Evolutionary conservation across 306 rosid species (phyloP).

Genomic region (Gastrolobium villosum): DNA sequence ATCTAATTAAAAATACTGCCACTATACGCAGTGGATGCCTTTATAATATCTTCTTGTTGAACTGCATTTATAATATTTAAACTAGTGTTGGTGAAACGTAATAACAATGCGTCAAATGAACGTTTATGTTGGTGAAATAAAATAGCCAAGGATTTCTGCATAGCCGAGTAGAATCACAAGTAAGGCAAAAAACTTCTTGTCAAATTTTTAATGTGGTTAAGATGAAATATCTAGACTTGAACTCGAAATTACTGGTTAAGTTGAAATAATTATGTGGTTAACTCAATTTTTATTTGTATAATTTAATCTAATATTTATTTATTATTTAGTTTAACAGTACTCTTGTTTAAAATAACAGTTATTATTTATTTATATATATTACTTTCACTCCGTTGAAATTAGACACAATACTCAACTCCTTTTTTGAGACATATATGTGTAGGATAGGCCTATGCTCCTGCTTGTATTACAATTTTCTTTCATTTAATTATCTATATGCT

Average conservation of each 20-base stretch:
- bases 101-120: neutral
- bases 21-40: neutral
- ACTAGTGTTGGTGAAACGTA: neutral
- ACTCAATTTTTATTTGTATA: neutral
- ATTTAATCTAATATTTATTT: neutral
- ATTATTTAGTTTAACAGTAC: neutral
- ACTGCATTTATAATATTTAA: slow-evolving; percentile 3
- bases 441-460: neutral
- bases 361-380: too few relatives aligned
- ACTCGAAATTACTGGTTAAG: too few relatives aligned
- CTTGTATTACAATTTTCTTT: neutral
- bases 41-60: neutral
- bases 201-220: too few relatives aligned
- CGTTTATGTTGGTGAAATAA: neutral
- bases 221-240: too few relatives aligned
- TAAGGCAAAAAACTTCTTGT: too few relatives aligned
- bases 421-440: slow-evolving; percentile 20
- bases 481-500: neutral
- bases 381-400: neutral
- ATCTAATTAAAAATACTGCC: neutral
- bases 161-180: too few relatives aligned
- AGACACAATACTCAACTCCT: slow-evolving; percentile 13
- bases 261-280: too few relatives aligned
- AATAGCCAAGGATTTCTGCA: too few relatives aligned
- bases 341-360: neutral